Conservation (phyloP, 768 basidiomycete genomes). For the Lactifluus subvellereus region DNA sequence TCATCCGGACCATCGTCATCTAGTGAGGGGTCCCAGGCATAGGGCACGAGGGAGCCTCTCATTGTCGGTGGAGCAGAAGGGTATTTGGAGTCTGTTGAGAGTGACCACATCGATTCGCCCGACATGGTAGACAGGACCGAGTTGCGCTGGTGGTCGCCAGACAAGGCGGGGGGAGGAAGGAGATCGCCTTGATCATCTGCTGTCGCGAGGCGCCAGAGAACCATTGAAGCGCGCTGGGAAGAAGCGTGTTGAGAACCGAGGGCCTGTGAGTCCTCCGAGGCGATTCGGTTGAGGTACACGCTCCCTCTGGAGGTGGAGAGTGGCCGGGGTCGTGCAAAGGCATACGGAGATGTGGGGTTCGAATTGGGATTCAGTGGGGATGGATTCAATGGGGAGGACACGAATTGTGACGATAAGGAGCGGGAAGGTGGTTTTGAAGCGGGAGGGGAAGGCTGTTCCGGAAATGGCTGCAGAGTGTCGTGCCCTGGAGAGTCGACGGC, state of each 20-base stretch:
- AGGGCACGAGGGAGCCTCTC: constrained; percentile 48
- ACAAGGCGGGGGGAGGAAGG: constrained; percentile 32
- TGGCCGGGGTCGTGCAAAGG: constrained; percentile 35
- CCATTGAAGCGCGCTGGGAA: constrained; percentile 50
- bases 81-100: constrained; percentile 60
- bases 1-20: constrained; percentile 60
- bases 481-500: neutral
- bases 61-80: constrained; percentile 37
- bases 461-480: neutral
- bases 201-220: constrained; percentile 56
- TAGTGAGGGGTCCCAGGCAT: constrained; percentile 60
- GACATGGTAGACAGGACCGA: constrained; percentile 46
- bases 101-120: constrained; percentile 43
- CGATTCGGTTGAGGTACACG: constrained; percentile 39
- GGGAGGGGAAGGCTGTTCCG: neutral
- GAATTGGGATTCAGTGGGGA: constrained; percentile 50
- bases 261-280: constrained; percentile 42
- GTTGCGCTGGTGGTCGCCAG: constrained; percentile 30
- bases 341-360: constrained; percentile 20
- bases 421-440: constrained; percentile 26
- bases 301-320: constrained; percentile 35
- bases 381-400: constrained; percentile 52
- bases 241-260: constrained; percentile 31
- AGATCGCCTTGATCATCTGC: constrained; percentile 30
- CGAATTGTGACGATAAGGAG: constrained; percentile 34